Evolutionary conservation across 805 yeast genomes (phyloP).

Genomic region (Candida namnaoensis): DNA sequence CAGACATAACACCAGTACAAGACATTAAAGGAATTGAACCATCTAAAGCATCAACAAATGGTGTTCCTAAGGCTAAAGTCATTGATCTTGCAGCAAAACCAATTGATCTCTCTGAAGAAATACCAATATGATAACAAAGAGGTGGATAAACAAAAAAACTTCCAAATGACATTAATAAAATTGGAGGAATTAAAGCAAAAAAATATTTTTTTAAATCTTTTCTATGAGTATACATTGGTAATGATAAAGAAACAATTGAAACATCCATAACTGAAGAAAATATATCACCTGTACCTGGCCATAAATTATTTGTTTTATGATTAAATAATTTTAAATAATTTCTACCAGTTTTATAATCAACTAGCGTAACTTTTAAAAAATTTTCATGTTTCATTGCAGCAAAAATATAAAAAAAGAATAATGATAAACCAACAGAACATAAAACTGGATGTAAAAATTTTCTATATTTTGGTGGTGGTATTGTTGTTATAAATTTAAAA

Average conservation of each 20-base stretch:
- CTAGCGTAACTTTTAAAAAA: constrained; percentile 38
- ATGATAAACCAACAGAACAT: constrained; percentile 53
- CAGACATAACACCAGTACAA: constrained; percentile 68
- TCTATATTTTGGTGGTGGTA: constrained; percentile 37
- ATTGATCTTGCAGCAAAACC: constrained; percentile 78
- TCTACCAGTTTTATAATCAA: constrained; percentile 59
- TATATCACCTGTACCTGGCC: constrained; percentile 83
- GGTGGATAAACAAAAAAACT: constrained; percentile 67
- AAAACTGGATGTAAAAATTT: constrained; percentile 64
- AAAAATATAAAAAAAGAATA: constrained; percentile 54
- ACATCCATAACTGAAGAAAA: constrained; percentile 65
- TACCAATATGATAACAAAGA: constrained; percentile 55
- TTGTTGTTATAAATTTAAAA: constrained; percentile 38
- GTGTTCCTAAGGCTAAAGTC: constrained; percentile 74
- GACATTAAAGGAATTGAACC: constrained; percentile 73
- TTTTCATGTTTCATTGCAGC: constrained; percentile 40
- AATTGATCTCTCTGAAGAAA: constrained; percentile 48
- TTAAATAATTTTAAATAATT: constrained; percentile 54
- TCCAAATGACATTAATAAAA: constrained; percentile 42
- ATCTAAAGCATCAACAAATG: constrained; percentile 54
- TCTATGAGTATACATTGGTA: constrained; percentile 73
- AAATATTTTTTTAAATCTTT: constrained; percentile 53
- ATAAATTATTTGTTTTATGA: constrained; percentile 17
- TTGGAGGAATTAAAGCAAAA: constrained; percentile 49
- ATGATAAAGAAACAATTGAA: constrained; percentile 64